Conservation (phyloP, 2,329 filamentous ascomycete genomes). For the Clonostachys sp. region DNA sequence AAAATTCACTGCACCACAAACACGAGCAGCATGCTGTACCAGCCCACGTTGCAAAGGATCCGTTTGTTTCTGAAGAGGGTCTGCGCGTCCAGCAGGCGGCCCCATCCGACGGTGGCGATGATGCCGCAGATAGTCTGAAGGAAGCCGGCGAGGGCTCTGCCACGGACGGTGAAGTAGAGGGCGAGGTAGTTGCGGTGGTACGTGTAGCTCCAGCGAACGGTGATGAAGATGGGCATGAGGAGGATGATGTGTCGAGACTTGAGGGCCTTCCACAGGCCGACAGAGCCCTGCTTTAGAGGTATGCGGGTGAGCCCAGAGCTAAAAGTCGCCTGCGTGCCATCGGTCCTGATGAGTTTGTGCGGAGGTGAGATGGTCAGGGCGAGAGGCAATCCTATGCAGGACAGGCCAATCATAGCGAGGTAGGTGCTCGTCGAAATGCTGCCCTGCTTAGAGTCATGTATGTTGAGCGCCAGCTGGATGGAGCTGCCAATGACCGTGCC, state of each 20-base stretch:
- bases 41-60: conserved; percentile 1
- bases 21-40: background rate
- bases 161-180: conserved; percentile 9
- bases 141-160: conserved; percentile 9
- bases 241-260: conserved; percentile 1
- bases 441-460: conserved; percentile 22
- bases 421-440: conserved; percentile 11
- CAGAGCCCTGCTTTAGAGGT: background rate
- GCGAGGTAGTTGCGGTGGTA: conserved; percentile 8
- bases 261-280: conserved; percentile 2
- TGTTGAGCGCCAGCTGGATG: conserved; percentile 40
- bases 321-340: conserved; percentile 15
- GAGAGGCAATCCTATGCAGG: conserved; percentile 38
- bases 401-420: conserved; percentile 33
- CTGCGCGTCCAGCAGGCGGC: conserved; percentile 12
- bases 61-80: conserved; percentile 8
- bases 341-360: conserved; percentile 33
- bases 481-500: conserved; percentile 34
- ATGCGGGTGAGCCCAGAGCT: background rate
- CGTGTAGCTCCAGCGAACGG: conserved; percentile 5
- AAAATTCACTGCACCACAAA: background rate
- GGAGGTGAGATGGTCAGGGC: conserved; percentile 38
- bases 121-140: conserved; percentile 9
- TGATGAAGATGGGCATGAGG: conserved; percentile 6
- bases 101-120: conserved; percentile 11